Conservation (phyloP, 495 filamentous ascomycete genomes). For the Cryomyces antarcticus region DNA sequence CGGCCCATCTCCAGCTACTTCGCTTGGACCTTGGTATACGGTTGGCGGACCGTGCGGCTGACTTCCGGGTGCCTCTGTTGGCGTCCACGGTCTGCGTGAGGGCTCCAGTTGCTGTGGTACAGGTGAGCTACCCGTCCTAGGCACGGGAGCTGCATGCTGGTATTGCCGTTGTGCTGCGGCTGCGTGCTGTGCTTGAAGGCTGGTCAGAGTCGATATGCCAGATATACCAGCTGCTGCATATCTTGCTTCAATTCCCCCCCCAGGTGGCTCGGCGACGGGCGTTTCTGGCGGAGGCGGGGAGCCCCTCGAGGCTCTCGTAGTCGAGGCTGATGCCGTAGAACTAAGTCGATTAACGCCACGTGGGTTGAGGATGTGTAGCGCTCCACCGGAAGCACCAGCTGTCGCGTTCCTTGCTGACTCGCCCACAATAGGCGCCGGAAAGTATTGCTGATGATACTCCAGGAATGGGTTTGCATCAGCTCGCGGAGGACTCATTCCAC, state of each 20-base stretch:
- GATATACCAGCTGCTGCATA: conserved; percentile 80
- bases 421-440: conserved; percentile 27
- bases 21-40: conserved; percentile 66
- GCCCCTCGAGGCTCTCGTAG: conserved; percentile 75
- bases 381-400: conserved; percentile 1
- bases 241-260: conserved; percentile 68
- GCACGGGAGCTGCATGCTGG: conserved; percentile 41
- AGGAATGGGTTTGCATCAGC: conserved; percentile 24
- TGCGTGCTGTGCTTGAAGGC: conserved; percentile 63
- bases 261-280: conserved; percentile 56
- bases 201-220: conserved; percentile 59
- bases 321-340: conserved; percentile 80
- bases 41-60: conserved; percentile 83
- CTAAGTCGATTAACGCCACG: conserved; percentile 53
- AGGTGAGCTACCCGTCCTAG: conserved; percentile 13
- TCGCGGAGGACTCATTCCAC: not conserved
- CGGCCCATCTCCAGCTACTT: conserved; percentile 20
- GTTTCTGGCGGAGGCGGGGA: conserved; percentile 94
- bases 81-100: conserved; percentile 72
- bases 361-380: conserved; percentile 22
- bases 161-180: conserved; percentile 56
- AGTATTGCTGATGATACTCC: conserved; percentile 47
- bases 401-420: conserved; percentile 1
- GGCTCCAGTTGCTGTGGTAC: conserved; percentile 24
- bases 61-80: conserved; percentile 74